Evolutionary conservation across 2,329 filamentous ascomycete genomes (phyloP), one percentile per base, ranked within the genome.

Genomic region (Fusarium sp.): DNA sequence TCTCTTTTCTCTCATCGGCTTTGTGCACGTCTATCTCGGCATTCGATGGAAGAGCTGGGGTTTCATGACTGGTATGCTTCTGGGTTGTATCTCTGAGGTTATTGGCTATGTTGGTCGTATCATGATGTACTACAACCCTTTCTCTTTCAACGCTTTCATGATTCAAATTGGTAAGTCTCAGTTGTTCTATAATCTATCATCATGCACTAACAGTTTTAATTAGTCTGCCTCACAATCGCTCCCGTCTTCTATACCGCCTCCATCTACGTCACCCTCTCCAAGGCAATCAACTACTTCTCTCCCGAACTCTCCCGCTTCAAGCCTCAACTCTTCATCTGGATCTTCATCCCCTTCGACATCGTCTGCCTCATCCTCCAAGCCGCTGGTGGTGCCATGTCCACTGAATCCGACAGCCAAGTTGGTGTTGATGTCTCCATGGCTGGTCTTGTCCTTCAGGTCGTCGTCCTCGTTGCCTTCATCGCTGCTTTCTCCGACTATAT

Each of bases 91-190:
- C 8, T 81, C 83, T 49, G 89, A 91, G 72, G 83, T 91, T 13
- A 74, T 91, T 34, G 90, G 90, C 20, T 92, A 92, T 67, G 78
- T 80, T 2, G 90, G 88, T 4, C 83, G 90, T 13, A 81, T 91
- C 54, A 75, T 88, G 72, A 80, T 90, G 62, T 83, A 85, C 67
- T 66, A 84, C 46, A 86, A 91, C 71, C 87, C 88, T 0, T 92
- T 89, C 74, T 81, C 76, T 49, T 85, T 90, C 74, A 75, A 75
- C 14, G 87, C 84, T 10, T 92, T 92, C 75, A 84, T 91, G 76
- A 84, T 91, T n/a, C 88, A 92, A 75, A 90, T 91, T 68, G 81
- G 86, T 86, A 74, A 49, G 83, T 78, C 20, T 48, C 10, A 27
- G 13, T 18, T 27, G 18, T 24, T 14, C 13, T 30, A 22, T 34